Evolutionary conservation across 441 rosid species (phyloP), one percentile per base, ranked within the genome.

Genomic region (Gossypium schwendimanii): DNA sequence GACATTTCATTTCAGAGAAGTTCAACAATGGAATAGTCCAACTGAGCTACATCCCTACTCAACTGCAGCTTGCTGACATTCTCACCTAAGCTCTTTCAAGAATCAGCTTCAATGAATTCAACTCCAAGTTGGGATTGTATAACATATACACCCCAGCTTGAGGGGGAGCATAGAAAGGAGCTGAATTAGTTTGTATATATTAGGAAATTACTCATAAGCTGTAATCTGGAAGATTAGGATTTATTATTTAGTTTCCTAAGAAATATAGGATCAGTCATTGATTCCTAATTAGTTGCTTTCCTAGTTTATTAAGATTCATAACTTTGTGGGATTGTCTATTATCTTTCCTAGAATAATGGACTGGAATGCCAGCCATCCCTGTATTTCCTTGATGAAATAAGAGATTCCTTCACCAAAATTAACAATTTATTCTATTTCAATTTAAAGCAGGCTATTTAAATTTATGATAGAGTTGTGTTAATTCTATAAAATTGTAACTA

Each of bases 401-500:
- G 12, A 41, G 44, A 39, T 39, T 9, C 45, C 45, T 39, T 39
- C 45, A 39, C 45, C 45, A 39, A 39, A 39, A 39, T 39, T 39
- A 39, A 24, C 20, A 52, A 28, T 68, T 15, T 31, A 7, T 41
- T 41, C 47, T 41, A 41, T 41, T n/a, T 69, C 61, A 52, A 31
- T 52, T 68, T 31, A 0, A 4, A 52, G 60, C 60, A 28, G 24
- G 71, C 14, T 52, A 57, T 57, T 57, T 57, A 23, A 18, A 79
- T 61, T 76, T 58, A 64, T 63, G 66, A 28, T 73, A 70, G 78
- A 45, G 41, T 69, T 24, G 12, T 68, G 47, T 68, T 68, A 52
- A 68, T 68, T 64, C 36, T 2, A 47, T 69, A 96, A 91, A 84
- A 86, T 93, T 86, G 14, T 93, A 81, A 93, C 98, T 71, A 91